Base-by-base conservation (phyloP, 805 yeast species). In the Myxozyma vanderwaltii region DNA sequence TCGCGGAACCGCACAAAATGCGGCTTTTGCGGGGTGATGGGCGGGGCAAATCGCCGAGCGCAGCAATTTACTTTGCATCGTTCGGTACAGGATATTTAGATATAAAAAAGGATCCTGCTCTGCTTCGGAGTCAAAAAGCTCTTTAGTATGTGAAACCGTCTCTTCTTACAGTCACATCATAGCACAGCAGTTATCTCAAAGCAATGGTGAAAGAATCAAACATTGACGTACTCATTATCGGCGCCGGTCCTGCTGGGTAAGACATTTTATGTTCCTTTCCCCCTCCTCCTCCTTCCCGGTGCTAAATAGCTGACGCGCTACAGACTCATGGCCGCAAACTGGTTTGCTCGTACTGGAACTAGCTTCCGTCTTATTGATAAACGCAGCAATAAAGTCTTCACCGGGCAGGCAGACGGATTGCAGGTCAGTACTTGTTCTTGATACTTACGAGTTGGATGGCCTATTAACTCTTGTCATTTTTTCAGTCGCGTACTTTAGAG, bases 361-460 rank as follows among this genome's bases (percentile, higher is more conserved):
- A 43, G 21, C 35, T 51, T 19, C 40, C 36, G 55, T 3, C 31
- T 73, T 44, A 65, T 73, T 48, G 76, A 73, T 62, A 70, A 73
- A 39, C 66, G 76, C 44, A 48, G 70, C 4, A 58, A 46, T 38
- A 63, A 69, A 36, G 58, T 69, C 15, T 71, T 67, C 53, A 61
- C 71, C 15, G 76, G 76, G 10, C 73, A 72, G 57, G 76, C 76
- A 1, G 76, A 73, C 63, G 76, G 76, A 8, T 54, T 73, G 17
- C 54, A 51, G 48, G 54, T 51, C 3, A 15, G 54, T n/a, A 17
- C n/a, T 19, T 17, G 12, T 17, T 10, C 27, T 31, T 23, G 26
- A 29, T 8, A 23, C 4, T 8, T n/a, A 19, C 15, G n/a, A 10
- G 3, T 31, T 2, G 24, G 17, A 7, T 10, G 19, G 3, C n/a